Evolutionary conservation across 1,139 yeast genomes (phyloP).

Genomic region (Hanseniaspora gamundiae): DNA sequence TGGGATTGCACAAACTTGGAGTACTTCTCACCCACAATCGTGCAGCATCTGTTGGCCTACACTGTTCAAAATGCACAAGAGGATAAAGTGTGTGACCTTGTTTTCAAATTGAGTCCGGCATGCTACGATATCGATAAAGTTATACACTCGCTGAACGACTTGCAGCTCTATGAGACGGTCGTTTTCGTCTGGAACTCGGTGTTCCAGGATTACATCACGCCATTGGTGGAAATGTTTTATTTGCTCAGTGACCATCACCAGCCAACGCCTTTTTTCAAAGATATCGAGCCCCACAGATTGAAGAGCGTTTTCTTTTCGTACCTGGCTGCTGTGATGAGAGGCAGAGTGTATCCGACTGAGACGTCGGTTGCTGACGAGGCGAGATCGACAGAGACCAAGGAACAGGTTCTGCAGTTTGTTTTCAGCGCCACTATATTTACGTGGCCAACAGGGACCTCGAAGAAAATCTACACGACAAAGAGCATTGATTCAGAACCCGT

Average conservation of each 20-base stretch:
- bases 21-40: not conserved
- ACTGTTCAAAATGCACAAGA: slow-evolving; percentile 33
- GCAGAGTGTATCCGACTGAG: not conserved
- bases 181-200: slow-evolving; percentile 59
- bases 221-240: slow-evolving; percentile 44
- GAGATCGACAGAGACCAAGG: slow-evolving; percentile 29
- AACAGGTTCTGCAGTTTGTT: slow-evolving; percentile 38
- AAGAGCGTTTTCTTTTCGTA: not conserved
- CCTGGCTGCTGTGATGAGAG: not conserved
- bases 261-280: not conserved
- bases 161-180: slow-evolving; percentile 46
- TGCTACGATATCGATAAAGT: slow-evolving; percentile 69
- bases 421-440: slow-evolving; percentile 38
- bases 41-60: slow-evolving; percentile 30
- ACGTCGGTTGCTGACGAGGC: not conserved
- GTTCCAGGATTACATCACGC: slow-evolving; percentile 54
- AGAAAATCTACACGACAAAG: slow-evolving; percentile 14
- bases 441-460: slow-evolving; percentile 32
- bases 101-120: slow-evolving; percentile 45
- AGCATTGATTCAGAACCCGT: slow-evolving; percentile 19
- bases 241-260: slow-evolving; percentile 20
- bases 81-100: slow-evolving; percentile 5
- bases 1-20: not conserved
- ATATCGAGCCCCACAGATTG: not conserved
- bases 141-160: slow-evolving; percentile 42